Evolutionary conservation across 495 filamentous ascomycete genomes (phyloP).

Genomic region (Trichoderma reesei): DNA sequence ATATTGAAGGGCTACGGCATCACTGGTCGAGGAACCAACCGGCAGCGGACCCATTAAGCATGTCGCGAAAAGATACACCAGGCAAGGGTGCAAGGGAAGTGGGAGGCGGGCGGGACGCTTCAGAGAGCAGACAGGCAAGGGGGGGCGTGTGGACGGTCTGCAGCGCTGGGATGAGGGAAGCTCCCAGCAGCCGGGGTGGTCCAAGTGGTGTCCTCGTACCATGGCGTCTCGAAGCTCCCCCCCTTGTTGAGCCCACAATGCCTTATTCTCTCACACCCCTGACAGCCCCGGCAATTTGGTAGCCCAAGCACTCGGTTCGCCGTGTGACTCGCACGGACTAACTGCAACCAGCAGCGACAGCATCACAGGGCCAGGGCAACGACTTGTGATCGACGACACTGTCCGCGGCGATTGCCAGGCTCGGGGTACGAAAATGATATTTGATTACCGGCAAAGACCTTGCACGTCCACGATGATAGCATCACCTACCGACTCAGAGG

Average conservation of each 20-base stretch:
- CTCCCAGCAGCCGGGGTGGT: neutral
- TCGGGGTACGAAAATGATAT: neutral
- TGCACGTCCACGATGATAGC: neutral
- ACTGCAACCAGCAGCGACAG: neutral
- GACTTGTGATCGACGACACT: neutral
- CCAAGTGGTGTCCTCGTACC: neutral
- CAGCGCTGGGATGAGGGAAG: neutral
- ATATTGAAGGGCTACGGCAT: neutral
- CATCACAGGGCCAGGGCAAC: neutral
- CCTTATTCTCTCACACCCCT: neutral
- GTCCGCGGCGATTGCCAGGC: neutral
- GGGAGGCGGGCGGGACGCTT: neutral
- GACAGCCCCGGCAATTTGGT: conserved; percentile 4
- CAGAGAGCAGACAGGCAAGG: neutral
- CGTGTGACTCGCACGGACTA: neutral
- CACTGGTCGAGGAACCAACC: neutral
- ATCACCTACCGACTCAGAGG: neutral
- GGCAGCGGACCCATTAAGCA: neutral
- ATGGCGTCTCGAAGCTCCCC: neutral
- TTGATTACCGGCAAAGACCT: neutral
- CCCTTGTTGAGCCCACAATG: neutral
- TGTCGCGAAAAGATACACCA: neutral
- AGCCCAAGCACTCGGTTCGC: conserved; percentile 7
- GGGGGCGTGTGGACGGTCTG: conserved; percentile 5
- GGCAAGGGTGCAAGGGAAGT: neutral